phyloP scores from a whole-genome alignment of 1,139 yeast genomes.

The Spencermartinsiella ligniputridi region DNA sequence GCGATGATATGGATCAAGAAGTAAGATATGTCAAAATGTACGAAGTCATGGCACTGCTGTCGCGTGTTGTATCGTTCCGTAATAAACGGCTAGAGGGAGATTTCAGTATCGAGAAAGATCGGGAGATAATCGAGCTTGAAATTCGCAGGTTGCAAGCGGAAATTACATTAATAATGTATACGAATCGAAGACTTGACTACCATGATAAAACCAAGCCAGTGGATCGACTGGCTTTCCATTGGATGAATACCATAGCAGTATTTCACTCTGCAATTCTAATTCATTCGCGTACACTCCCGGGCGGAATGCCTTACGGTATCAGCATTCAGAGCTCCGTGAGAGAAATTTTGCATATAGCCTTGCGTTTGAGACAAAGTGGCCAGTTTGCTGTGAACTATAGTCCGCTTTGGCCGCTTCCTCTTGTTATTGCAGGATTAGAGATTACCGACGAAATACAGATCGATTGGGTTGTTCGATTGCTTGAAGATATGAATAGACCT shows the following conservation, averaged over 20 bases:
- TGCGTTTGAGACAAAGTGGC: background rate
- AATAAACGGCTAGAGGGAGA: background rate
- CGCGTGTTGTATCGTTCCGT: slow-evolving; percentile 3
- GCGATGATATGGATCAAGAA: slow-evolving; percentile 6
- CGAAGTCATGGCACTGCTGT: slow-evolving; percentile 4
- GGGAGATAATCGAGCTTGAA: slow-evolving; percentile 3
- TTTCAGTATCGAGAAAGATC: slow-evolving; percentile 1
- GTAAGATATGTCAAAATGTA: slow-evolving; percentile 4
- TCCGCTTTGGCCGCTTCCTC: slow-evolving; percentile 6
- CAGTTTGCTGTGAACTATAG: background rate
- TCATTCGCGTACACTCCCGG: background rate
- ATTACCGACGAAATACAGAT: slow-evolving; percentile 4
- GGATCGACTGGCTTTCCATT: background rate
- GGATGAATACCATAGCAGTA: background rate
- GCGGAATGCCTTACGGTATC: background rate
- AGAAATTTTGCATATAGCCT: slow-evolving; percentile 1
- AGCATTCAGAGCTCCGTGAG: slow-evolving; percentile 3
- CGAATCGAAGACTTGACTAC: background rate
- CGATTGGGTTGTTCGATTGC: slow-evolving; percentile 4
- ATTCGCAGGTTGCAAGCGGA: slow-evolving; percentile 1
- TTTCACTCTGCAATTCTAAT: too few species aligned
- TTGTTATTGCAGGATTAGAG: slow-evolving; percentile 4
- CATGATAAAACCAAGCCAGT: slow-evolving; percentile 2
- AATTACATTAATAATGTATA: slow-evolving; percentile 1
- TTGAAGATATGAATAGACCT: background rate